These are phyloP conservation scores for Blastosporella zonata DNA, from an alignment of 1,284 basidiomycete species.

Conservation along the genomic window DNA sequence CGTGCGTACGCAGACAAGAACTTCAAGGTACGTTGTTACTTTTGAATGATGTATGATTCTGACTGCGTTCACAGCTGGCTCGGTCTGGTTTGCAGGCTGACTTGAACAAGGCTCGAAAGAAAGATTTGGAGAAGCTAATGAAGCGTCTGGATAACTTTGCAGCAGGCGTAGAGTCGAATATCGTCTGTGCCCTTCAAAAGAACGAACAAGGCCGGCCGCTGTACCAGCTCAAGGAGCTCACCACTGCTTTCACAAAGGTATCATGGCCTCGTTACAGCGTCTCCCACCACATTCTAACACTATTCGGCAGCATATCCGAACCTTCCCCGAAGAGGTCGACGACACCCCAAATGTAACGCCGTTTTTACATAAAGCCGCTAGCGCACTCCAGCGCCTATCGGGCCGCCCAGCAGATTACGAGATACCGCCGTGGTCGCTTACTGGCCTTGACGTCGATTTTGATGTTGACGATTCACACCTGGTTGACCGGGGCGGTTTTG, in stretches of 20 bases:
- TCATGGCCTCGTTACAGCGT: background rate
- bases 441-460: conserved; percentile 25
- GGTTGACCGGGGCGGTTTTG: conserved; percentile 25
- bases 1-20: conserved; percentile 10
- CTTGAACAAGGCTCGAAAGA: conserved; percentile 11
- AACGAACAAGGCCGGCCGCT: conserved; percentile 10
- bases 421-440: conserved; percentile 24
- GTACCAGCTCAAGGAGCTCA: conserved; percentile 14
- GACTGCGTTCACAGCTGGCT: conserved; percentile 9
- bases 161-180: conserved; percentile 3
- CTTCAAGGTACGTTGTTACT: conserved; percentile 9
- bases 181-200: conserved; percentile 10
- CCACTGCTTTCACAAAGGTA: conserved; percentile 17
- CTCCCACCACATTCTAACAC: background rate
- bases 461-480: conserved; percentile 17
- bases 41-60: background rate
- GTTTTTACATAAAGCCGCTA: conserved; percentile 22
- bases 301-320: conserved; percentile 9
- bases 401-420: conserved; percentile 14
- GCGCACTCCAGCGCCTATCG: conserved; percentile 21
- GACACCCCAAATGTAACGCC: conserved; percentile 10
- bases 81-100: conserved; percentile 10
- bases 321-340: background rate
- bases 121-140: conserved; percentile 11
- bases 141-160: conserved; percentile 5